Evolutionary conservation across 306 rosid genomes (phyloP).

Genomic region (Fragaria vesca): DNA sequence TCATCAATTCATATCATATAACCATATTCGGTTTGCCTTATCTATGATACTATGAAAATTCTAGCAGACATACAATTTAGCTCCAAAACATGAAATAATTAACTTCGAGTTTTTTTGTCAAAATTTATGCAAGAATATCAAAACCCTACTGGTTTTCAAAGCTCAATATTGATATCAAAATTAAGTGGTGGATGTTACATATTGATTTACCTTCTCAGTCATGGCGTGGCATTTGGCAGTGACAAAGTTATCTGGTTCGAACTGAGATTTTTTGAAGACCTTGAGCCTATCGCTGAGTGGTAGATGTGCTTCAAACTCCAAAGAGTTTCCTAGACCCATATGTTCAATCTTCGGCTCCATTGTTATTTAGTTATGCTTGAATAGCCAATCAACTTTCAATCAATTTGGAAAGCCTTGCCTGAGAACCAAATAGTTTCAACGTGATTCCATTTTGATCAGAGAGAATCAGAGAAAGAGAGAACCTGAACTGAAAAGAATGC

Average conservation of each 20-base stretch:
- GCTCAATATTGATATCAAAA: background rate
- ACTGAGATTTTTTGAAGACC: slow-evolving; percentile 61
- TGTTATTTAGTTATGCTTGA: background rate
- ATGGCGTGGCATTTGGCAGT: slow-evolving; percentile 71
- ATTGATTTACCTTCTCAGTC: slow-evolving; percentile 64
- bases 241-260: slow-evolving; percentile 60
- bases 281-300: slow-evolving; percentile 67
- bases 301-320: slow-evolving; percentile 58
- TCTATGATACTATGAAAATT: background rate
- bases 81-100: background rate
- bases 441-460: slow-evolving; percentile 6
- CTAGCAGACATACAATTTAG: background rate
- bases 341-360: slow-evolving; percentile 43
- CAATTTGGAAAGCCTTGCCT: background rate
- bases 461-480: slow-evolving; percentile 6
- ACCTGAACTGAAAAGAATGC: background rate
- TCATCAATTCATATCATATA: too few relatives aligned
- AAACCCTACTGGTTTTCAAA: background rate
- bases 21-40: background rate
- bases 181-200: background rate
- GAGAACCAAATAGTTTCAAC: background rate
- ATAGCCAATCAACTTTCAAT: too few relatives aligned
- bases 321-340: slow-evolving; percentile 35
- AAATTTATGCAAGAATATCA: background rate
- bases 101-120: background rate